Base-by-base conservation (phyloP, 75 land plant genomes). In the Cunninghamia lanceolata region DNA sequence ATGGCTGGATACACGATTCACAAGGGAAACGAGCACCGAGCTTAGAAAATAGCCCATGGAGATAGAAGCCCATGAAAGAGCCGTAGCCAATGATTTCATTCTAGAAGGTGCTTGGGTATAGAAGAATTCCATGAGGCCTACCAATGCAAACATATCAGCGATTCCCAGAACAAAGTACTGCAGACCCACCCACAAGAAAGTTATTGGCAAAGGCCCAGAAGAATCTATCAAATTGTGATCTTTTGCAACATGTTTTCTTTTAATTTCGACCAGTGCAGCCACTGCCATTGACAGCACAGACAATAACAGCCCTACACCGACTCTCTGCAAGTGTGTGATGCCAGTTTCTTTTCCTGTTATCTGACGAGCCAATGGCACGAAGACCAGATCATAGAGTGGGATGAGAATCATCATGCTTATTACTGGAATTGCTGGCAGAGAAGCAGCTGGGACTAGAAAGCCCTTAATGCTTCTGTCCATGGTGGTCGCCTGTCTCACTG, bases 401-500 rank as follows among this genome's bases (percentile, higher is more conserved):
- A 80, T 77, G 0, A 83, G 73, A 11, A 90, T 3, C 83, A 91
- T 85, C 78, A 91, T 84, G 39, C 84, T 73, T 38, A 77, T 87
- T 8, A 71, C 74, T 2, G 87, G 88, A 66, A 90, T 88, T 1
- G 86, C n/a, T 39, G 80, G n/a, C 17, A 91, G 71, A 1, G 87
- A 54, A 25, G 93, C 89, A 10, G 93, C 74, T 10, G 93, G 87
- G 43, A 91, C 84, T 15, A 80, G 71, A 34, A 90, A 86, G 38
- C 84, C 39, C 36, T 92, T 91, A 30, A 96, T 68, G 11, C 85
- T 86, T 4, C 90, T 92, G 89, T 96, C 86, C 98, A 96, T 96
- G 25, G 91, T 92, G 74, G 93, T 91, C 4, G 94, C 98, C 85
- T 96, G 98, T 81, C 95, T 88, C 47, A 94, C 95, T 0, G 94